Evolutionary conservation across 176 grass and related monocot species (phyloP), one percentile per base, ranked within the genome.

Genomic region (Hyparrhenia diplandra): DNA sequence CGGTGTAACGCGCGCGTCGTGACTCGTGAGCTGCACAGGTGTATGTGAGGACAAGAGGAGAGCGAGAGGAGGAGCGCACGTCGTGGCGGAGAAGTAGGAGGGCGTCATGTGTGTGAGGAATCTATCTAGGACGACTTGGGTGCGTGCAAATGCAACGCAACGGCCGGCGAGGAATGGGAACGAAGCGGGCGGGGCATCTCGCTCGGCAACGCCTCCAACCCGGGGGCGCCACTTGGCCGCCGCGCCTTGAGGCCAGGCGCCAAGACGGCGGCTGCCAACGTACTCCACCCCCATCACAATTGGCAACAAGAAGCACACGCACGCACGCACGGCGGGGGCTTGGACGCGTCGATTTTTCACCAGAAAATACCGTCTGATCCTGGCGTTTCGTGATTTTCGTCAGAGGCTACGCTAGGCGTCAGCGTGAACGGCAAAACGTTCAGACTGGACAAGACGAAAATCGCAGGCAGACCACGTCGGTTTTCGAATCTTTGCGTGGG

Each of bases 41-140:
- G 64, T 82, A 32, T 37, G 79, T 62, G 73, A 87, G 70, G 82
- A 76, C 63, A 89, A 80, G 52, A 25, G 6, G 46, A 3, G 79
- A 12, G 25, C 12, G 4, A 28, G 69, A 8, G 13, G n/a, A 12
- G 64, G n/a, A n/a, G 83, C 65, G 84, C 40, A 52, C 61, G 40
- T 20, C 52, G 74, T 83, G 80, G 84, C 67, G 79, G 73, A 43
- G 80, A 3, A 69, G 46, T 5, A 49, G 39, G 77, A 63, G 55
- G 51, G 79, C 75, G 68, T 81, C 80, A 82, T 85, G 52, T 71
- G 71, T 36, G 52, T 8, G 28, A 60, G 57, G 87, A 82, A 89
- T 89, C 87, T n/a, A n/a, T n/a, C n/a, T 89, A 45, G 58, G 83
- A 69, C 76, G 43, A 43, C 73, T 89, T 89, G 82, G 4, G 43